Conservation (phyloP, 148 eudicot genomes). For the Mesembryanthemum crystallinum region DNA sequence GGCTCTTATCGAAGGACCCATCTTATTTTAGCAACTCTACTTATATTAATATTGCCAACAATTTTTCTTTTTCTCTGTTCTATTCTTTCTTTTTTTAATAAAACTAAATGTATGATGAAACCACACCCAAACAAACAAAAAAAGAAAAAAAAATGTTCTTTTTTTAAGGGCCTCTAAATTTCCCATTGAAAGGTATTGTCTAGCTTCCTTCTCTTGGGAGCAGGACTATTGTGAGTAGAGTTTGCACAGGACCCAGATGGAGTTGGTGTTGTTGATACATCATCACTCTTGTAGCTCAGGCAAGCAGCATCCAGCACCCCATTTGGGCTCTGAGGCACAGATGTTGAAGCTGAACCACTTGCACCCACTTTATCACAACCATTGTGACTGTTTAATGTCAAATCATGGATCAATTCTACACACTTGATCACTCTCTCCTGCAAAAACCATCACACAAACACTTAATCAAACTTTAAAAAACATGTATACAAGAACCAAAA, state of each 20-base stretch:
- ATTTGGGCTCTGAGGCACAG: slow-evolving; percentile 72
- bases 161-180: background rate
- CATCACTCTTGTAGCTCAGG: slow-evolving; percentile 70
- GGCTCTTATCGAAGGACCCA: slow-evolving; percentile 10
- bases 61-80: slow-evolving; percentile 9
- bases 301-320: slow-evolving; percentile 79
- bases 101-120: slow-evolving; percentile 19
- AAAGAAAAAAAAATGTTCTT: background rate
- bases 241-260: slow-evolving; percentile 50
- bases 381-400: slow-evolving; percentile 24
- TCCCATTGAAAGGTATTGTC: slow-evolving; percentile 29
- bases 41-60: slow-evolving; percentile 12
- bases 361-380: slow-evolving; percentile 13
- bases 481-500: background rate
- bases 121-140: slow-evolving; percentile 20
- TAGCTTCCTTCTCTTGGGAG: slow-evolving; percentile 64
- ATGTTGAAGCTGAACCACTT: slow-evolving; percentile 23
- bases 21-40: slow-evolving; percentile 7
- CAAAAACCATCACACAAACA: too few relatives aligned
- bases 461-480: too few relatives aligned
- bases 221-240: slow-evolving; percentile 40
- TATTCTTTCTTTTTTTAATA: slow-evolving; percentile 2
- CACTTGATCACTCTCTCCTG: slow-evolving; percentile 74
- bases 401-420: slow-evolving; percentile 47
- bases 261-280: slow-evolving; percentile 28